Conservation (phyloP, 495 filamentous ascomycete species). For the Penicillium psychrofluorescens region DNA sequence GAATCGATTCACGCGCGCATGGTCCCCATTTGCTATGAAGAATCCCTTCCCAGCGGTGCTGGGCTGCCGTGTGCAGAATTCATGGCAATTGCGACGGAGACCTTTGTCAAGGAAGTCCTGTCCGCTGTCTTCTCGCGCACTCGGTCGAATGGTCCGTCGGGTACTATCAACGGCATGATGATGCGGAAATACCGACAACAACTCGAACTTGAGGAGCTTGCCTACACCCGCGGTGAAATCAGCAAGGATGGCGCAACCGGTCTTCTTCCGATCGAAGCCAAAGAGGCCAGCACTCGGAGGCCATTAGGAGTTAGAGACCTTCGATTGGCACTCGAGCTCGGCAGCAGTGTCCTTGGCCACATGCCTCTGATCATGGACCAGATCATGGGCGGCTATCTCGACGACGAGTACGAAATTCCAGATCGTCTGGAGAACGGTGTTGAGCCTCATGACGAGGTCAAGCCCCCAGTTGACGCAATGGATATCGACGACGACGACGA, state of each 20-base stretch:
- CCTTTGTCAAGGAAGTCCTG: constrained; percentile 84
- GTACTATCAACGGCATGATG: constrained; percentile 63
- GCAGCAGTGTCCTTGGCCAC: constrained; percentile 64
- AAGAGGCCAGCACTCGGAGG: constrained; percentile 56
- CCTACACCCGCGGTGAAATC: constrained; percentile 58
- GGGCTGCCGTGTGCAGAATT: constrained; percentile 68
- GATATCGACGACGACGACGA: constrained; percentile 59
- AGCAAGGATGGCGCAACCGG: constrained; percentile 56
- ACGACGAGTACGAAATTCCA: constrained; percentile 55
- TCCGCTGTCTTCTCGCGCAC: constrained; percentile 71
- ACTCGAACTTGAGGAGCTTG: constrained; percentile 65
- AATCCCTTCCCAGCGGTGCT: constrained; percentile 71
- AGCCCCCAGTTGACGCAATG: constrained; percentile 43
- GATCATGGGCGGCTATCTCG: constrained; percentile 64
- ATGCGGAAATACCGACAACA: constrained; percentile 70
- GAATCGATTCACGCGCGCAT: constrained; percentile 76
- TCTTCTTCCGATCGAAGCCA: constrained; percentile 68
- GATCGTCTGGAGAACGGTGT: constrained; percentile 36
- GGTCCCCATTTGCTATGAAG: constrained; percentile 90
- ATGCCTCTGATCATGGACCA: constrained; percentile 68
- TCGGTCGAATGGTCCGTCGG: constrained; percentile 68
- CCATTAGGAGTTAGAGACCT: constrained; percentile 75
- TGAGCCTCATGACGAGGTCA: constrained; percentile 30
- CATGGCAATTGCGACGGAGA: constrained; percentile 86
- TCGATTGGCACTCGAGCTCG: constrained; percentile 64